Base-by-base conservation (phyloP, 2,329 filamentous ascomycete genomes). In the Ophiosphaerella korrae region DNA sequence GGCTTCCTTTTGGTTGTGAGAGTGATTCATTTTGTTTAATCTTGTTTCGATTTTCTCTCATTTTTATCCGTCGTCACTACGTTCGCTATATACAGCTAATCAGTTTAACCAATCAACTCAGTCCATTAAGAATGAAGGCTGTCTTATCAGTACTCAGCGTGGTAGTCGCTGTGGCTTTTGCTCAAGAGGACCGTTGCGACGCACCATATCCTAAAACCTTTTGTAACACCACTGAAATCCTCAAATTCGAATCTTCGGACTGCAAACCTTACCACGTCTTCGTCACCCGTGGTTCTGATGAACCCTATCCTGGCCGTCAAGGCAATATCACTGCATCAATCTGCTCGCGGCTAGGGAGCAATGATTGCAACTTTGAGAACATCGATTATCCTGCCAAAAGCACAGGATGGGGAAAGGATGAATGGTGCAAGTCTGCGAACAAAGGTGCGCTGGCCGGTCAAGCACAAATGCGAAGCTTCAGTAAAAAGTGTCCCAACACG, bases 331-430 rank as follows among this genome's bases (percentile, higher is more conserved):
- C 62, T 5, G 52, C 41, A 13, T 44, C 60, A 34, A 57, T 68
- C 13, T 69, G 66, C 48, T 37, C 45, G 1, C 39, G 41, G 2
- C 45, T 66, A 14, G 63, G 62, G 13, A 55, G 58, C 3, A 46
- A 53, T 3, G 54, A 60, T 3, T 66, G 66, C 36, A 57, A 58
- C 5, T 68, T 60, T 23, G 66, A 69, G 45, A 60, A 62, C 44
- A 59, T 69, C 29, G 52, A 62, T 16, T 69, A 62, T 32, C 66
- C 66, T 1, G 63, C 66, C 0, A 69, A 67, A 43, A 66, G 61
- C 36, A 60, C 63, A 0, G 57, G 58, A 5, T 63, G 61, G 58
- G 63, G 63, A 3, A 35, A 48, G 23, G 60, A 58, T 4, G 54
- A 55, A 12, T 69, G 66, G 66, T 69, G 66, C 52, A 57, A 63